These are phyloP conservation scores for Coemansia sp. DNA, from an alignment of 192 early-diverging fungal genomes.

Conservation along the genomic window DNA sequence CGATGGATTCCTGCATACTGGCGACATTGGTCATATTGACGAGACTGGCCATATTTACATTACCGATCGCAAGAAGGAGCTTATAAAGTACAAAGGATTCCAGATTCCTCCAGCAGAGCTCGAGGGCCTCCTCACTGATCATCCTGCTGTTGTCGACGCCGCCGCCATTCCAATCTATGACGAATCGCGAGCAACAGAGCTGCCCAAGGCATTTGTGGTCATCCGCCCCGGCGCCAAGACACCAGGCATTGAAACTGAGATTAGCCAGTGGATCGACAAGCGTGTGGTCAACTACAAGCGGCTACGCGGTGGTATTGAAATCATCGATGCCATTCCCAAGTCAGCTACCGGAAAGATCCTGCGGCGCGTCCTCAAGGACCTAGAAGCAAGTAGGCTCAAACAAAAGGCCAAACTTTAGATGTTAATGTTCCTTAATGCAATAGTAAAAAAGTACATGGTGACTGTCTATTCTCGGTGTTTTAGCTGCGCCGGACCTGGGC, in stretches of 20 bases:
- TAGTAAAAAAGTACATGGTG: background rate
- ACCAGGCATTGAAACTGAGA: constrained; percentile 38
- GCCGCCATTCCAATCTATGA: constrained; percentile 67
- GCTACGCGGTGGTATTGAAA: constrained; percentile 73
- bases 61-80: constrained; percentile 81
- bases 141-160: constrained; percentile 66
- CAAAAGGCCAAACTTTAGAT: constrained; percentile 21
- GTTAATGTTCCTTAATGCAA: background rate
- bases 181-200: constrained; percentile 60
- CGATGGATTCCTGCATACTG: constrained; percentile 81
- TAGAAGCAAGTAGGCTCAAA: constrained; percentile 17
- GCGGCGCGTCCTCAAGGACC: constrained; percentile 59
- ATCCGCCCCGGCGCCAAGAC: constrained; percentile 43
- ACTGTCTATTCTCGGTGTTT: background rate
- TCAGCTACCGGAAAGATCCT: constrained; percentile 80
- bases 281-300: constrained; percentile 73
- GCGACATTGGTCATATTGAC: constrained; percentile 77
- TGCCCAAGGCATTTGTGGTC: constrained; percentile 81
- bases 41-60: constrained; percentile 60
- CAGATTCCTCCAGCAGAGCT: constrained; percentile 88
- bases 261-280: constrained; percentile 56
- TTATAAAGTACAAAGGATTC: constrained; percentile 91
- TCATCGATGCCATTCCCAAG: constrained; percentile 75
- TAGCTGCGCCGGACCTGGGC: background rate
- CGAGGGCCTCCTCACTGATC: constrained; percentile 69